Base-by-base conservation (phyloP, 495 filamentous ascomycete species). In the Friedmanniomyces simplex region DNA sequence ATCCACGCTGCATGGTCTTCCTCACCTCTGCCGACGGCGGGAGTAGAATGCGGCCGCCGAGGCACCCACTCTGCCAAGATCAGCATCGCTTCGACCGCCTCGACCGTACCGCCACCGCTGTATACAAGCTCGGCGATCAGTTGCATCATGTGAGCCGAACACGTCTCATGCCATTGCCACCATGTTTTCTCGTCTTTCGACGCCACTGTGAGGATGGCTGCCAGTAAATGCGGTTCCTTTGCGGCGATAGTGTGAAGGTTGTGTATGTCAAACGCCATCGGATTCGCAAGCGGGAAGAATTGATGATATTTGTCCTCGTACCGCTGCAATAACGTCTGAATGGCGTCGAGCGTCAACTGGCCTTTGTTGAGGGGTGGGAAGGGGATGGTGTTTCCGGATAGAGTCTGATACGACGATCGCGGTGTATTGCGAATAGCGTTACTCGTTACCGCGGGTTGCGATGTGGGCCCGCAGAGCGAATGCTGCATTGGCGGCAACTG, bases 1-100 rank as follows among this genome's bases (percentile, higher is more conserved):
- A 84, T 84, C 82, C 82, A 85, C 1, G 80, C 79, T 26, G 79
- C 79, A 43, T 79, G 73, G 58, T 85, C 82, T 66, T 85, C 82
- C 65, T 84, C 80, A 7, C 81, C 82, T 39, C 78, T 72, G 1
- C 82, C 82, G n/a, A 84, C 78, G 16, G 76, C 71, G 56, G 78
- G 74, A 61, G 75, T 42, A 26, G 47, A 57, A 45, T 64, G 55
- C 22, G 68, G 66, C 1, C 67, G 65, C 21, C 83, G 79, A 1
- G 82, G 81, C 43, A 80, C 79, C 80, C 81, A 83, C 63, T 85
- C 81, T 0, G 81, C 81, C 16, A 83, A 72, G 11, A 84, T 64
- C 5, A 84, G 72, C 12, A 83, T 71, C 21, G 81, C 77, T 66
- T 84, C 81, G 21, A 83, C 79, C 7, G 81, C 80, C 65, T 82